Base-by-base conservation (phyloP, 1,139 yeast genomes). In the Blastobotrys malaysiensis region DNA sequence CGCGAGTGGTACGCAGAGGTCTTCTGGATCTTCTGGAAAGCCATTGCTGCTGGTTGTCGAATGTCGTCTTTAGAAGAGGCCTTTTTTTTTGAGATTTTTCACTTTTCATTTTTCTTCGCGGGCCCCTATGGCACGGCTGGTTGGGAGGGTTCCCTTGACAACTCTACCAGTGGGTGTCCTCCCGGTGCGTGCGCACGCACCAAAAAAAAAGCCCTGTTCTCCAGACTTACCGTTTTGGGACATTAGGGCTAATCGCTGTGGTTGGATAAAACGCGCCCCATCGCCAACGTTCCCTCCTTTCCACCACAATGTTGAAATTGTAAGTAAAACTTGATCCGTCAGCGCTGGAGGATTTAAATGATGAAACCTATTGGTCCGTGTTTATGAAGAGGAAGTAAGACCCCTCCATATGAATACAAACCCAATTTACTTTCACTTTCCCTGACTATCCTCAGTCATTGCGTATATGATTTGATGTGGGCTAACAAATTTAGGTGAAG, bases 1-100 rank as follows among this genome's bases (percentile, higher is more conserved):
- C 99, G 93, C 76, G 98, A 90, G 84, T 84, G 90, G 93, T 95
- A 93, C 69, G 98, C 95, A 72, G 96, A 84, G 73, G 82, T 77
- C 84, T 90, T 90, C 69, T 75, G 72, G 57, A 71, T 64, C 75
- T 83, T 83, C 72, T 79, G 77, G 90, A 89, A 89, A 73, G 83
- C 81, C 97, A 89, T 89, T 75, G 71, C 79, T 58, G 53, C 20
- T 51, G 46, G 48, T 39, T 52, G 57, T 43, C 48, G 43, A 26
- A 31, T 31, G 39, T 31, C 39, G 39, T 46, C 24, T 18, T 45
- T 11, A 9, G 13, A 5, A 31, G 7, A 11, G 45, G 22, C n/a
- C n/a, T n/a, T n/a, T n/a, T n/a, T n/a, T n/a, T n/a, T n/a, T 31
- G 39, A 31, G 39, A 31, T 31, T 31, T 31, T 31, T 31, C 39